Evolutionary conservation across 768 basidiomycete species (phyloP).

Genomic region (Pholiota conissans): DNA sequence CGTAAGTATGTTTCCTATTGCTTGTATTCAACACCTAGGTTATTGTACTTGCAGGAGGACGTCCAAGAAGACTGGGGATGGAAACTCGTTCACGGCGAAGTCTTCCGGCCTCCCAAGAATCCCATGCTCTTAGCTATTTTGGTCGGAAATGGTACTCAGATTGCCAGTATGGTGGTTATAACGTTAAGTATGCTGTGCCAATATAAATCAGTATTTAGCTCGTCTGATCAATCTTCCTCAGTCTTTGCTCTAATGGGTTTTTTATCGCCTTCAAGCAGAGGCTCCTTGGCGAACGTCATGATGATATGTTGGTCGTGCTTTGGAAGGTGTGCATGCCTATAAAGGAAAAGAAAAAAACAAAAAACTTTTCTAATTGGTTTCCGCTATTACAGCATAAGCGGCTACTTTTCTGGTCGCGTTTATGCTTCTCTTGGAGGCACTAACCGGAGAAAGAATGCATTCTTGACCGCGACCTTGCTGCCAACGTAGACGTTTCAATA

Average conservation of each 20-base stretch:
- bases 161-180: slow-evolving; percentile 83
- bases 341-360: too few relatives aligned
- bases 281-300: slow-evolving; percentile 91
- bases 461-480: slow-evolving; percentile 84
- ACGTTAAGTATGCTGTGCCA: slow-evolving; percentile 61
- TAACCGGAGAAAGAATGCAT: slow-evolving; percentile 77
- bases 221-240: slow-evolving; percentile 24
- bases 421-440: slow-evolving; percentile 81
- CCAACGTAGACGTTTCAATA: slow-evolving; percentile 63
- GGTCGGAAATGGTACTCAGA: slow-evolving; percentile 88
- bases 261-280: slow-evolving; percentile 93
- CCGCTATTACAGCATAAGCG: slow-evolving; percentile 62
- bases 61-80: slow-evolving; percentile 98
- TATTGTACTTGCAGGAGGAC: slow-evolving; percentile 61
- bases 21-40: background rate
- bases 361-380: slow-evolving; percentile 5
- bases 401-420: slow-evolving; percentile 83
- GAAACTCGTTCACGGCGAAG: slow-evolving; percentile 97
- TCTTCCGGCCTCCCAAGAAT: slow-evolving; percentile 81
- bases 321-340: slow-evolving; percentile 55
- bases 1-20: slow-evolving; percentile 39
- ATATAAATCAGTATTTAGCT: background rate
- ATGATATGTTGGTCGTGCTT: slow-evolving; percentile 95
- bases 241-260: slow-evolving; percentile 93
- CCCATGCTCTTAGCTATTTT: slow-evolving; percentile 81